Evolutionary conservation across 1,284 basidiomycete genomes (phyloP), one percentile per base, ranked within the genome.

Genomic region (Stygiomarasmius scandens): DNA sequence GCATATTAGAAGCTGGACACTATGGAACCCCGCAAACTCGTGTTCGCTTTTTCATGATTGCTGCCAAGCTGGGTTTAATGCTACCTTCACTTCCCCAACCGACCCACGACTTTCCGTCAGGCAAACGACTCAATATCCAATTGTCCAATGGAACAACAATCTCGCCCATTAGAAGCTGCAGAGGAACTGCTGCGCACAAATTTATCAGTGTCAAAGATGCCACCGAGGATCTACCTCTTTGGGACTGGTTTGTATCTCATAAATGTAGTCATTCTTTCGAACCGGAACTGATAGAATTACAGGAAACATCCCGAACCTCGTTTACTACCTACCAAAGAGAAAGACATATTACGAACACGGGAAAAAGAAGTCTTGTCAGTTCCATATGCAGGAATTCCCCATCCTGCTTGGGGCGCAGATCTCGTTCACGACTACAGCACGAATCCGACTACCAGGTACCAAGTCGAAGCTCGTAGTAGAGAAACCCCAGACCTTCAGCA

Each of bases 11-110:
- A 69, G 88, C 88, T 8, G 88, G 76, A 0, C 82, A 89, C 56
- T 91, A 90, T 64, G 89, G 90, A 1, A 77, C 85, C 1, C 90
- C 90, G 1, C 90, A 92, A 69, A 68, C 75, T 2, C 79, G 90
- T 0, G 71, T 85, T 29, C 81, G 90, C 0, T 90, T 92, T 69
- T 87, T 92, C 69, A 71, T 90, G 2, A 68, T 90, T 49, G 90
- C 86, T 2, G 81, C 90, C 5, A 73, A 76, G 29, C 69, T 75
- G 3, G 81, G 79, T 0, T 58, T 72, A 49, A 77, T 79, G 0
- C 72, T 92, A 1, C 89, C 90, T 0, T 68, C 77, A 0, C 67
- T 91, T n/a, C 90, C 90, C 0, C 78, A 84, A 54, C 86, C 89
- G 0, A 85, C 87, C 1, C 89, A 93, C 56, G 75, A 84, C 56